A percentile compares a stretch with the other conserved stretches of the same genome.
Evolutionary conservation across 257 asterid species (phyloP).

Genomic region (Nicotiana obtusifolia): DNA sequence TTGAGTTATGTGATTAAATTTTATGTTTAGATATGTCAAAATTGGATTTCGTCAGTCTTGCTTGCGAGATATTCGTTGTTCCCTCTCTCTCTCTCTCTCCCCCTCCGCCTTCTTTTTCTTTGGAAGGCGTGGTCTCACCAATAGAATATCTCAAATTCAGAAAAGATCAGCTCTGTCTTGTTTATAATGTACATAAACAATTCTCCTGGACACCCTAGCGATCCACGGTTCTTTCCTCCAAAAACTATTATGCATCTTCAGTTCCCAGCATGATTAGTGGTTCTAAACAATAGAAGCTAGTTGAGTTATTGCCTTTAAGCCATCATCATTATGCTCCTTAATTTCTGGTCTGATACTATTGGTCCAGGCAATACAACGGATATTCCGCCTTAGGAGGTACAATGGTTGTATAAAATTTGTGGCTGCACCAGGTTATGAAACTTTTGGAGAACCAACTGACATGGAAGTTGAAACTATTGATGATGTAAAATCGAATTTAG

Average conservation of each 20-base stretch:
- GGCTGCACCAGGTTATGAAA: conserved; percentile 64
- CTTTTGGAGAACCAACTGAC: conserved; percentile 40
- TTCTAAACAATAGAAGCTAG: neutral
- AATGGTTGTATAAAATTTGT: conserved; percentile 63
- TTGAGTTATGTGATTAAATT: neutral
- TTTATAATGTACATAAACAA: too few species aligned
- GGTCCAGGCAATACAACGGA: conserved; percentile 70
- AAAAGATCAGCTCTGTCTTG: too few species aligned
- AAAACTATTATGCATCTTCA: neutral
- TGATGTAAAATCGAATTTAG: conserved; percentile 29
- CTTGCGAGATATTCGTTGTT: too few species aligned
- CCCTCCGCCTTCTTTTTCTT: too few species aligned
- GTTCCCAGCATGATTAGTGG: neutral
- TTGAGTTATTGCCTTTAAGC: neutral
- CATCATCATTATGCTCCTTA: conserved; percentile 6
- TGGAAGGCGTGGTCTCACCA: too few species aligned
- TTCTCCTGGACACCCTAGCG: too few species aligned
- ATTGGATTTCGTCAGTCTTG: neutral
- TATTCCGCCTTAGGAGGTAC: conserved; percentile 68
- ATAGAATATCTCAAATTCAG: too few species aligned
- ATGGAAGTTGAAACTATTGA: conserved; percentile 5
- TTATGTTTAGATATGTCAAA: neutral
- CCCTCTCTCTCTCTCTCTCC: too few species aligned
- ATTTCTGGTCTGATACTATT: neutral
- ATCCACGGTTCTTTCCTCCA: too few species aligned